Evolutionary conservation across 352 stramenopile genomes (phyloP), one percentile per base, ranked within the genome.

Genomic region (Phytophthora kernoviae): DNA sequence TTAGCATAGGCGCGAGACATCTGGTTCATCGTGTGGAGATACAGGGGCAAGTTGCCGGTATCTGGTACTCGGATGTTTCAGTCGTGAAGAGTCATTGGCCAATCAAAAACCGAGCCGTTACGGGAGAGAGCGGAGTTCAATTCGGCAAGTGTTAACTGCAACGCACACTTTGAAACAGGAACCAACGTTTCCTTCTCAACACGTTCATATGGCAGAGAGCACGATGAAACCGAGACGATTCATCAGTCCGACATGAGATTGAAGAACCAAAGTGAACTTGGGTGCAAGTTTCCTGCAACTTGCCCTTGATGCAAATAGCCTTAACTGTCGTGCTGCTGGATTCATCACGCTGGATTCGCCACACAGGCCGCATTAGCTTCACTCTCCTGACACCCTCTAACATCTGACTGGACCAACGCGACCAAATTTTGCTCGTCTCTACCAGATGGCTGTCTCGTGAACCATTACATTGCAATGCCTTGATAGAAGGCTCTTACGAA

Each of bases 111-210:
- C n/a, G 39, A 22, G 48, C 30, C 22, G 43, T 53, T 47, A 41
- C 43, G 62, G 55, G 26, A 70, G 36, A 70, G 61, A 30, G 24
- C 6, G n/a, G n/a, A n/a, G n/a, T n/a, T n/a, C n/a, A n/a, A n/a
- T n/a, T n/a, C n/a, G n/a, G n/a, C n/a, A n/a, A n/a, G n/a, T n/a
- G n/a, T n/a, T n/a, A n/a, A n/a, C n/a, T n/a, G n/a, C n/a, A n/a
- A n/a, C n/a, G n/a, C n/a, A n/a, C n/a, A n/a, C n/a, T n/a, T n/a
- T n/a, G n/a, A n/a, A n/a, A n/a, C n/a, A n/a, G n/a, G n/a, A n/a
- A n/a, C n/a, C n/a, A n/a, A n/a, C 33, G 9, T 39, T 12, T 12
- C 33, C 33, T 39, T n/a, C 14, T 8, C 14, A n/a, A n/a, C 33
- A n/a, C 14, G 3, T 39, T 39, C 4, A 3, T 4, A 8, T 4